These are phyloP conservation scores for Chrysopogon serrulatus DNA, from an alignment of 176 grass and related monocot species.

Conservation along the genomic window DNA sequence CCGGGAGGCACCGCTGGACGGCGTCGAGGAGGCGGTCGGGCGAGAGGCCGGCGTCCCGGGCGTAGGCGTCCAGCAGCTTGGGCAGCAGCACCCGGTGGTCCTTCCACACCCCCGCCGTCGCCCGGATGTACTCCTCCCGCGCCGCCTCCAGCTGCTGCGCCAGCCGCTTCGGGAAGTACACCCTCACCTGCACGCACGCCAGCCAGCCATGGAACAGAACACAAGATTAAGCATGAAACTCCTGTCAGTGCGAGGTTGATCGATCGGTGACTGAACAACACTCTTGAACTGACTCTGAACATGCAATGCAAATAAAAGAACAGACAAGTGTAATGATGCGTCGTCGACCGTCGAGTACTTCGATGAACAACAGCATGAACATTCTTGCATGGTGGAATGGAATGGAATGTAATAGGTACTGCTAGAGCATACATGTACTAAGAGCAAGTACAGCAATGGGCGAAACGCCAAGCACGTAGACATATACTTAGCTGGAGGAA, in stretches of 20 bases:
- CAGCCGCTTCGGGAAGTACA: constrained; percentile 55
- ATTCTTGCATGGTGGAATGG: background rate
- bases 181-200: constrained; percentile 42
- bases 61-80: constrained; percentile 64
- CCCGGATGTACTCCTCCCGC: constrained; percentile 72
- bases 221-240: background rate
- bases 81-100: constrained; percentile 69
- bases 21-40: constrained; percentile 60
- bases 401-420: background rate
- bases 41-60: constrained; percentile 59
- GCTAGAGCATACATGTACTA: background rate
- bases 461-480: no score
- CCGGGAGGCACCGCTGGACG: constrained; percentile 61
- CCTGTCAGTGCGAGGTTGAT: background rate
- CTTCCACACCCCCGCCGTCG: constrained; percentile 69
- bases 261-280: background rate
- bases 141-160: constrained; percentile 66
- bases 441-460: no score
- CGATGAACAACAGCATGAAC: constrained; percentile 13
- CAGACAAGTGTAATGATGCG: background rate
- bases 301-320: background rate
- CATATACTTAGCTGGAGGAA: no score
- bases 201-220: background rate
- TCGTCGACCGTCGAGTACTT: background rate
- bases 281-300: no score